These are phyloP conservation scores for Collybiopsis confluens DNA, from an alignment of 768 basidiomycete species.

Conservation along the genomic window DNA sequence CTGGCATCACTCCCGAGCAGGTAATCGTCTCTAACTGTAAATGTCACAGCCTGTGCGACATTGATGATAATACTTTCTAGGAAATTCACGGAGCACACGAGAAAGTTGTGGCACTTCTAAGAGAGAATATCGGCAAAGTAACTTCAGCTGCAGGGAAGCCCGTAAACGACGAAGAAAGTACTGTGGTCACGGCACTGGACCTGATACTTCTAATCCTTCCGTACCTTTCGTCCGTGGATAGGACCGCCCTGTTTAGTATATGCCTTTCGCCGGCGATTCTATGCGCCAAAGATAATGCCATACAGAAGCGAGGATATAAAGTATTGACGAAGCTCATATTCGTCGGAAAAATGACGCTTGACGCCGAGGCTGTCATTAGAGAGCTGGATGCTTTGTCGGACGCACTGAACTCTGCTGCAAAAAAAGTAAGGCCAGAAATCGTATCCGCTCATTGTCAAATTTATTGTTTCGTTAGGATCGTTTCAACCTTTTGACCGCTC, in stretches of 20 bases:
- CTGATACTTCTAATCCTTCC: conserved; percentile 83
- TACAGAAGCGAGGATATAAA: conserved; percentile 96
- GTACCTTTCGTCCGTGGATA: conserved; percentile 58
- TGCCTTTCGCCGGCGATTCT: conserved; percentile 68
- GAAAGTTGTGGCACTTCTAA: conserved; percentile 73
- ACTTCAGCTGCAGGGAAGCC: conserved; percentile 30
- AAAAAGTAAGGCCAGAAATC: conserved; percentile 50
- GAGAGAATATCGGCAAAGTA: conserved; percentile 50
- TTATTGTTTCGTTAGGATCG: conserved; percentile 58
- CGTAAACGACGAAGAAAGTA: conserved; percentile 34
- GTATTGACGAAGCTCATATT: conserved; percentile 75
- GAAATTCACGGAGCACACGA: conserved; percentile 78
- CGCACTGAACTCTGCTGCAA: conserved; percentile 76
- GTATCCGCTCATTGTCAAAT: background rate
- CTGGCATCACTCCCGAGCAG: conserved; percentile 69
- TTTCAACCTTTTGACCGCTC: conserved; percentile 63
- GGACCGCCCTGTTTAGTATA: conserved; percentile 60
- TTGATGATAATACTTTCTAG: conserved; percentile 28
- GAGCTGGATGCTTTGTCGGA: conserved; percentile 62
- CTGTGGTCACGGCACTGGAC: conserved; percentile 71
- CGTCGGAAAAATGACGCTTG: conserved; percentile 48
- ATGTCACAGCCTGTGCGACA: background rate
- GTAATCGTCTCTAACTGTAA: conserved; percentile 30
- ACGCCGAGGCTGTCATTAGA: conserved; percentile 57
- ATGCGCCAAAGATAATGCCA: conserved; percentile 73